These are phyloP conservation scores for Baudoinia panamericana DNA, from an alignment of 495 filamentous ascomycete genomes.

Conservation along the genomic window DNA sequence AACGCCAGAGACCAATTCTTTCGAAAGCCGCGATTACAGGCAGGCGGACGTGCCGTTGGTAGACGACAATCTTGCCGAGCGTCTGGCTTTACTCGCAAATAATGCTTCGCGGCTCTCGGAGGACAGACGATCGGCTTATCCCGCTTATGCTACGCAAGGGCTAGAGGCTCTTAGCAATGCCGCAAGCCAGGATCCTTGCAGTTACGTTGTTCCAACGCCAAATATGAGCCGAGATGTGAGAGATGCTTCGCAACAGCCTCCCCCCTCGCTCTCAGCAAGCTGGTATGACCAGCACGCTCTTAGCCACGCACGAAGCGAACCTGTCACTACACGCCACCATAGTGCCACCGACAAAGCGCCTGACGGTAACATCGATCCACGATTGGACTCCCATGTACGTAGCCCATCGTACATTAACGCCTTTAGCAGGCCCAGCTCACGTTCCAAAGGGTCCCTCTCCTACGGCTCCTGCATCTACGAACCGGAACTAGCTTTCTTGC, in stretches of 20 bases:
- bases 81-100: background rate
- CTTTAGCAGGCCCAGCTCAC: slow-evolving; percentile 17
- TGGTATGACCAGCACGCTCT: background rate
- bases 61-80: slow-evolving; percentile 3
- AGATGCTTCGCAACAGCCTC: slow-evolving; percentile 11
- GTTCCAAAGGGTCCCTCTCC: slow-evolving; percentile 7
- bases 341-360: too few relatives aligned
- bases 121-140: slow-evolving; percentile 1
- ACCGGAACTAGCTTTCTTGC: slow-evolving; percentile 45
- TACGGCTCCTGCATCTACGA: slow-evolving; percentile 23
- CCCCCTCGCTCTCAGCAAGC: slow-evolving; percentile 1
- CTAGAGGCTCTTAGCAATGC: slow-evolving; percentile 46
- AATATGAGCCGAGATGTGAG: slow-evolving; percentile 13
- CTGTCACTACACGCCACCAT: too few relatives aligned
- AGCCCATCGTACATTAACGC: slow-evolving; percentile 9
- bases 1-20: too few relatives aligned
- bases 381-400: slow-evolving; percentile 20
- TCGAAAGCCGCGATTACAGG: too few relatives aligned
- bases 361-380: slow-evolving; percentile 30
- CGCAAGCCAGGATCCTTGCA: slow-evolving; percentile 39
- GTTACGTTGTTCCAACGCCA: slow-evolving; percentile 28
- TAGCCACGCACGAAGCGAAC: too few relatives aligned
- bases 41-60: background rate
- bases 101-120: too few relatives aligned
- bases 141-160: slow-evolving; percentile 35